These are phyloP conservation scores for Vigna radiata DNA, from an alignment of 306 rosid genomes.

Conservation along the genomic window DNA sequence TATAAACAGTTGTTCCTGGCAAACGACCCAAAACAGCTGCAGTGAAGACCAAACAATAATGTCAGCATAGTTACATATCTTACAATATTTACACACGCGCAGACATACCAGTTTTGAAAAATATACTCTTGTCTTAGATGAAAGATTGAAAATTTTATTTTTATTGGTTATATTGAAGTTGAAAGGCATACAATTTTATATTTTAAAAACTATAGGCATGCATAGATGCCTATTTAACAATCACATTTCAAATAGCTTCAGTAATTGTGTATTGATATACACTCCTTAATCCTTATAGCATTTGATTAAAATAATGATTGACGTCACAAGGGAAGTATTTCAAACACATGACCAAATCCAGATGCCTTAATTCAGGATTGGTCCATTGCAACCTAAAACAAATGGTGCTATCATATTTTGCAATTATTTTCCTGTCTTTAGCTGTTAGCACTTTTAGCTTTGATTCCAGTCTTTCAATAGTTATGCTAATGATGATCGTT, in stretches of 20 bases:
- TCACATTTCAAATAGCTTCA: slow-evolving; percentile 8
- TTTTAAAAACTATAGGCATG: background rate
- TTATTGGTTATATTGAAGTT: background rate
- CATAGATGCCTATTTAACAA: slow-evolving; percentile 14
- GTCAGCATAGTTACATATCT: slow-evolving; percentile 38
- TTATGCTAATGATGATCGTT: background rate
- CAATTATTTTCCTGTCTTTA: background rate
- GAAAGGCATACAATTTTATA: background rate
- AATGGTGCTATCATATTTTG: background rate
- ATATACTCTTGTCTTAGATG: background rate
- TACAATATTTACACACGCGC: background rate
- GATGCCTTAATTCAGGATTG: slow-evolving; percentile 10
- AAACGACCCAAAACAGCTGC: slow-evolving; percentile 99
- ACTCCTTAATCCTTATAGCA: background rate
- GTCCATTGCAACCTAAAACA: background rate
- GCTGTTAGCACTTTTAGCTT: background rate
- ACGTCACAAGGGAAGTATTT: background rate
- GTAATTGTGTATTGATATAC: background rate
- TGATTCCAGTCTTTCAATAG: background rate
- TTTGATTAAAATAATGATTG: slow-evolving; percentile 9
- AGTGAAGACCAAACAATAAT: slow-evolving; percentile 44
- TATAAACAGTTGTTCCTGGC: slow-evolving; percentile 95
- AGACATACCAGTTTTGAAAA: background rate
- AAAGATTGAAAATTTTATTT: background rate
- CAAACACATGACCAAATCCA: slow-evolving; percentile 1